phyloP scores from a whole-genome alignment of 257 asterid species.

The Perilla frutescens region DNA sequence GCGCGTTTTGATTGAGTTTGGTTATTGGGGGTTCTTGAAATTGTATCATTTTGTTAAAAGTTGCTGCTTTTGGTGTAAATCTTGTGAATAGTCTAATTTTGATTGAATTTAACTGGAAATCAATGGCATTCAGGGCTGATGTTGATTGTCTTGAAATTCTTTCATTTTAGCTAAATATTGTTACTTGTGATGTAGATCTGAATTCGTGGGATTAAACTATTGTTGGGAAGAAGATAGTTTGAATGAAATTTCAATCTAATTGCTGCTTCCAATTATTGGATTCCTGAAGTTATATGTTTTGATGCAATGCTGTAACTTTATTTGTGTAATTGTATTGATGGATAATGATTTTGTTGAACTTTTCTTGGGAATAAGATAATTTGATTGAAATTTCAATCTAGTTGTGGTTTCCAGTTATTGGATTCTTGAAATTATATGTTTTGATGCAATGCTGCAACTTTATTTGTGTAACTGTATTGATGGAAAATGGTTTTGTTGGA shows the following conservation, averaged over 20 bases:
- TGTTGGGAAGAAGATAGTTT: neutral
- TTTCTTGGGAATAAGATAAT: neutral
- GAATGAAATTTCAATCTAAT: neutral
- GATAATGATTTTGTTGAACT: slow-evolving; percentile 8
- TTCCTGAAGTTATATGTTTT: slow-evolving; percentile 21
- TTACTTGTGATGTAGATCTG: slow-evolving; percentile 28
- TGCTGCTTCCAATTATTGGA: neutral
- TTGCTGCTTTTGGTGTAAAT: neutral
- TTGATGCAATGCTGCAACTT: slow-evolving; percentile 15
- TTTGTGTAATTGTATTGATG: neutral
- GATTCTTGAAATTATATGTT: slow-evolving; percentile 19
- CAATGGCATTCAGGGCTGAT: neutral
- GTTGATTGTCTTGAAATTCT: slow-evolving; percentile 15
- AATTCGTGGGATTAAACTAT: slow-evolving; percentile 9
- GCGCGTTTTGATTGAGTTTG: slow-evolving; percentile 11
- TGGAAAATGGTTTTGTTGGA: slow-evolving; percentile 2
- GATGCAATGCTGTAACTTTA: slow-evolving; percentile 9
- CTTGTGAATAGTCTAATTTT: neutral
- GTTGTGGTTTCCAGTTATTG: neutral
- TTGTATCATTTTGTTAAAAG: neutral
- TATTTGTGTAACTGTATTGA: neutral
- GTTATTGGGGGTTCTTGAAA: neutral
- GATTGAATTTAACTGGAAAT: slow-evolving; percentile 14
- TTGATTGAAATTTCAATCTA: neutral
- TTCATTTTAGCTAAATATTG: neutral